phyloP scores from a whole-genome alignment of 2,329 filamentous ascomycete genomes.

The Neoarthrinium moseri region DNA sequence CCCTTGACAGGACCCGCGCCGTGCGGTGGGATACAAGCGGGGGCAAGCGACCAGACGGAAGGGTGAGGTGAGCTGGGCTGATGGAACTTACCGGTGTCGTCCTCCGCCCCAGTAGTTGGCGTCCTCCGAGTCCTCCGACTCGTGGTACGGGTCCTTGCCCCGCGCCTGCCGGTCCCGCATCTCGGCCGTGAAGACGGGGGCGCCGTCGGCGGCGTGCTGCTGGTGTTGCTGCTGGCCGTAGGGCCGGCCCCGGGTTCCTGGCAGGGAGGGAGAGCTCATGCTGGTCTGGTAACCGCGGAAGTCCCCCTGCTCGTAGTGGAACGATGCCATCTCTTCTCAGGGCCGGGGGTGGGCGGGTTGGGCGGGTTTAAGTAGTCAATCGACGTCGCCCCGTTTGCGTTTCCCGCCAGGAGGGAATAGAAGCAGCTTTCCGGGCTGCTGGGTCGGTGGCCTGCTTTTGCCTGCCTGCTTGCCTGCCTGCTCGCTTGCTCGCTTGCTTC shows the following conservation, averaged over 20 bases:
- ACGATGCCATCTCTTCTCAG: neutral
- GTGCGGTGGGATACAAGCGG: too few relatives aligned
- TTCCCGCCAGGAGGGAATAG: too few relatives aligned
- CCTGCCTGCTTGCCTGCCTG: too few relatives aligned
- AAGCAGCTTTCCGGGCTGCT: too few relatives aligned
- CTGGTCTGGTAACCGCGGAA: neutral
- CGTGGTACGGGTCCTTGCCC: conserved; percentile 53
- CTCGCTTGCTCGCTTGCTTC: too few relatives aligned
- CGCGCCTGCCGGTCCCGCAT: conserved; percentile 60
- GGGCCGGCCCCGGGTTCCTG: neutral
- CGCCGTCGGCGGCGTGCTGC: neutral
- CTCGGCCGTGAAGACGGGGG: conserved; percentile 38
- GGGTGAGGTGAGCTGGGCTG: too few relatives aligned
- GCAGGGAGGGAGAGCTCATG: neutral
- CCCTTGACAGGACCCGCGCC: too few relatives aligned
- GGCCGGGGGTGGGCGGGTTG: too few relatives aligned
- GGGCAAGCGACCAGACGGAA: too few relatives aligned
- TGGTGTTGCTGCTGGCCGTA: neutral
- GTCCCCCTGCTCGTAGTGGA: neutral
- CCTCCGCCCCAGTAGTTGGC: neutral
- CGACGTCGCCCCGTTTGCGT: too few relatives aligned
- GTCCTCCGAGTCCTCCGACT: conserved; percentile 29
- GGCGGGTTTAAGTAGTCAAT: too few relatives aligned
- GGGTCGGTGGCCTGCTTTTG: too few relatives aligned
- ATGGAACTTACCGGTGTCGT: neutral